A percentile compares a stretch with the other conserved stretches of the same genome.
These are phyloP conservation scores for Suhomyces yuchorum DNA, from an alignment of 1,139 yeast genomes.

Conservation along the genomic window DNA sequence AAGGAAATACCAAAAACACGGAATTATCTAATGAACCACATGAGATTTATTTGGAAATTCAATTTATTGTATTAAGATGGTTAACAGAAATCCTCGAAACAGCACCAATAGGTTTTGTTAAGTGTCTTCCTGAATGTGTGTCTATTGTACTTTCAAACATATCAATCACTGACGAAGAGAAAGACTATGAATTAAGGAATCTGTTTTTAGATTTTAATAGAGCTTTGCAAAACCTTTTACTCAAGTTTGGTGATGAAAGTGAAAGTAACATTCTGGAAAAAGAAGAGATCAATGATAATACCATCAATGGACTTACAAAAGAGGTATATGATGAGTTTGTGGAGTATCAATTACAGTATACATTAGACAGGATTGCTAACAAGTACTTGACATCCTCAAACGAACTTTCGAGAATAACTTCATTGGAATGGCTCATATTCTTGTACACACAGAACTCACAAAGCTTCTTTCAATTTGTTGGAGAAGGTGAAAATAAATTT, in stretches of 20 bases:
- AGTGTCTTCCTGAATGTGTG: slow-evolving; percentile 52
- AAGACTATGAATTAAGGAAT: slow-evolving; percentile 43
- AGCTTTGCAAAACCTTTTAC: slow-evolving; percentile 37
- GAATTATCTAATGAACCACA: slow-evolving; percentile 42
- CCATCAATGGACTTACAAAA: slow-evolving; percentile 36
- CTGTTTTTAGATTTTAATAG: slow-evolving; percentile 40
- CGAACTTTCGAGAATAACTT: slow-evolving; percentile 80
- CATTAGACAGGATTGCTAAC: slow-evolving; percentile 38
- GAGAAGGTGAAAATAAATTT: slow-evolving; percentile 26
- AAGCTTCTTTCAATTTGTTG: slow-evolving; percentile 52
- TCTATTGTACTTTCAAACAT: slow-evolving; percentile 41
- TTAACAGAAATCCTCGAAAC: slow-evolving; percentile 70
- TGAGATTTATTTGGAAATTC: slow-evolving; percentile 70
- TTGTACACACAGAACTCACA: slow-evolving; percentile 74
- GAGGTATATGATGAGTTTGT: slow-evolving; percentile 46
- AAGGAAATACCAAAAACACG: slow-evolving; percentile 21
- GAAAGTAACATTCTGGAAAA: slow-evolving; percentile 8
- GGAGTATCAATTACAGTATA: slow-evolving; percentile 39
- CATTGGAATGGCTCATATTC: slow-evolving; percentile 88
- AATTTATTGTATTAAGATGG: slow-evolving; percentile 83
- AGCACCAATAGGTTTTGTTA: slow-evolving; percentile 74
- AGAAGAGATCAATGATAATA: slow-evolving; percentile 16
- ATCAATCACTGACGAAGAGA: slow-evolving; percentile 40
- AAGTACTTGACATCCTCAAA: slow-evolving; percentile 48
- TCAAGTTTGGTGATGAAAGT: slow-evolving; percentile 28